Percentiles rank a stretch among this genome's conserved stretches.
These are phyloP conservation scores for Lenzites betulinus DNA, from an alignment of 768 basidiomycete species.

Conservation along the genomic window DNA sequence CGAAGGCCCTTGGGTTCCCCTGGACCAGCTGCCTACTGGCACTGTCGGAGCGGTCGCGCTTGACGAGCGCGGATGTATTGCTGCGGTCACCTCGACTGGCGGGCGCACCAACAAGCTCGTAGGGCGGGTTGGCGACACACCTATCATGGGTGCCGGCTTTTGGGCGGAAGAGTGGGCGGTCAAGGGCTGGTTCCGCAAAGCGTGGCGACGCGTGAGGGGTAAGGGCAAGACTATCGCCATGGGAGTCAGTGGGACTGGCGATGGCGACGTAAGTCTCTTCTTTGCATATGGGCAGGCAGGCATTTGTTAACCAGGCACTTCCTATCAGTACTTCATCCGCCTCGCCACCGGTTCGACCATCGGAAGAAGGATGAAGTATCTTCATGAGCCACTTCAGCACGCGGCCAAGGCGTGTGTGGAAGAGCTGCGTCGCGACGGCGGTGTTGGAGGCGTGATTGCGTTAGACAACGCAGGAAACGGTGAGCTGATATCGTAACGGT, in stretches of 20 bases:
- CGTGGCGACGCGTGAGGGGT: conserved; percentile 45
- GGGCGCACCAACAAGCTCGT: conserved; percentile 83
- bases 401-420: conserved; percentile 60
- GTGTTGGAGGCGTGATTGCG: conserved; percentile 75
- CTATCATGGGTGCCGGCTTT: conserved; percentile 74
- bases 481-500: conserved; percentile 31
- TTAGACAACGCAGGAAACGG: conserved; percentile 72
- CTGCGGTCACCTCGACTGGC: conserved; percentile 75
- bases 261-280: conserved; percentile 66
- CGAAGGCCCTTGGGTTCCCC: conserved; percentile 27
- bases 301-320: neutral
- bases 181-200: conserved; percentile 32
- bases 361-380: conserved; percentile 64
- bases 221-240: conserved; percentile 46
- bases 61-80: conserved; percentile 73
- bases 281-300: neutral
- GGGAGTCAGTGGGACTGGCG: conserved; percentile 83
- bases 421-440: conserved; percentile 58
- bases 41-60: conserved; percentile 87
- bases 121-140: conserved; percentile 84
- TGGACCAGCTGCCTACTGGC: conserved; percentile 69
- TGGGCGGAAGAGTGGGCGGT: conserved; percentile 81
- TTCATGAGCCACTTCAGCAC: conserved; percentile 53
- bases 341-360: conserved; percentile 65
- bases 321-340: conserved; percentile 72